A percentile compares a stretch with the other conserved stretches of the same genome.
These are phyloP conservation scores for Dactylellina sp. DNA, from an alignment of 2,329 filamentous ascomycete genomes.

Conservation along the genomic window DNA sequence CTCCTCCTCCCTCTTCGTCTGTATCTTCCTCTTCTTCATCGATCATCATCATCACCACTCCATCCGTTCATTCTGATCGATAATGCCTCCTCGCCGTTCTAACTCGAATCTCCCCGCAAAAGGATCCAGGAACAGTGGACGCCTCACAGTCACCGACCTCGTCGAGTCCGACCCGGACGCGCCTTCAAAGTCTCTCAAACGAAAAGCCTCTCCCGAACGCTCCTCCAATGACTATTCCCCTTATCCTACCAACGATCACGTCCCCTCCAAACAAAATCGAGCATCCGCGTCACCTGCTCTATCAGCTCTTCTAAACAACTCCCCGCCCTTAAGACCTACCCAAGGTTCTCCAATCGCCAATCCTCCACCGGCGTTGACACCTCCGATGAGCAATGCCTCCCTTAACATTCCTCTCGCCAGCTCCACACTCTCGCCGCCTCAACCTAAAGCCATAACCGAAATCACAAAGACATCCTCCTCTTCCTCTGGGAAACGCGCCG, in stretches of 20 bases:
- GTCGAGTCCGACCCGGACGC: conserved; percentile 54
- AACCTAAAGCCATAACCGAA: conserved; percentile 50
- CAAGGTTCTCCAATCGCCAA: conserved; percentile 52
- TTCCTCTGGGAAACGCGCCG: conserved; percentile 3
- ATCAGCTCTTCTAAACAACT: conserved; percentile 43
- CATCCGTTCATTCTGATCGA: not conserved
- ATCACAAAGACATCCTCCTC: conserved; percentile 40
- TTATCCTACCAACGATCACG: conserved; percentile 22
- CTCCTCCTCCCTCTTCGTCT: not conserved
- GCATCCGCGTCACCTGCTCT: conserved; percentile 54
- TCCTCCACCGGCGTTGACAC: conserved; percentile 44
- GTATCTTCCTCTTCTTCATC: not conserved
- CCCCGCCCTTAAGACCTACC: conserved; percentile 41
- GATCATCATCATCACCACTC: not conserved
- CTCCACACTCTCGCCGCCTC: conserved; percentile 38
- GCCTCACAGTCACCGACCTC: conserved; percentile 51
- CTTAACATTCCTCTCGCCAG: conserved; percentile 9
- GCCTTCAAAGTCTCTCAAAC: conserved; percentile 52
- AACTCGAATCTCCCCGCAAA: conserved; percentile 16
- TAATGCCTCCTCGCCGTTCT: conserved; percentile 32
- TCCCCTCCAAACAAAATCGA: conserved; percentile 50
- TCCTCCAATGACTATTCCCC: conserved; percentile 42
- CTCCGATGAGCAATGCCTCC: conserved; percentile 41
- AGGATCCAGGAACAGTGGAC: conserved; percentile 43
- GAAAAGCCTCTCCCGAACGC: conserved; percentile 51